Base-by-base conservation (phyloP, 2,329 filamentous ascomycete genomes). In the Aspergillus pseudoterreus region DNA sequence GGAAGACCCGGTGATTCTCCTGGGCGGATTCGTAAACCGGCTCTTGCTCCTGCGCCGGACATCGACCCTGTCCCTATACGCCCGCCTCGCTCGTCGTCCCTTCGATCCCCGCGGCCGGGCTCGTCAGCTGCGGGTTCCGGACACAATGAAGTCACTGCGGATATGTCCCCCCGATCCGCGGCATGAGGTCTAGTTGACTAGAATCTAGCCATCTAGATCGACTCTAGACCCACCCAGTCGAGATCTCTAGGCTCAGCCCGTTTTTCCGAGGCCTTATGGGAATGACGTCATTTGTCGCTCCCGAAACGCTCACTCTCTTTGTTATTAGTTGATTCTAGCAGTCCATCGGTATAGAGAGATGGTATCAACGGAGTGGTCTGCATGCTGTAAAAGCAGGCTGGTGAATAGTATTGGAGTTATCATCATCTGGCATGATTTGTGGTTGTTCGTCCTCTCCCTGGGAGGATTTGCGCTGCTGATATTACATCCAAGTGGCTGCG, bases 81-180 rank as follows among this genome's bases (percentile, higher is more conserved):
- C 8, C 70, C 71, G 45, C 68, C 69, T 4, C 69, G 68, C n/a
- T 71, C 69, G n/a, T 73, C 70, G 12, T 74, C 71, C 10, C 55
- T 72, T 39, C 61, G 52, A 43, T 62, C 58, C 11, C 52, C 57
- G 6, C 52, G 52, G 21, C 42, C 53, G 6, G 56, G 59, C 12
- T 32, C 55, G 27, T 30, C 27, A 12, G 51, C 53, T n/a, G 45
- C 53, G 15, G 60, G 55, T 17, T 45, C 53, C 5, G 30, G 45
- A 8, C 17, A 50, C 35, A 33, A 30, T 30, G 47, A 51, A 14
- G 19, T 21, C 32, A 17, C 27, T 35, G 39, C 46, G 17, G 56
- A 50, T 43, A 45, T 42, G n/a, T 56, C 56, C 47, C 36, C 51
- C 5, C 56, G 57, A 38, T 55, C 56, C 4, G 53, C 57, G 19